These are phyloP conservation scores for Aspergillus fischeri DNA, from an alignment of 2,329 filamentous ascomycete species.

Conservation along the genomic window DNA sequence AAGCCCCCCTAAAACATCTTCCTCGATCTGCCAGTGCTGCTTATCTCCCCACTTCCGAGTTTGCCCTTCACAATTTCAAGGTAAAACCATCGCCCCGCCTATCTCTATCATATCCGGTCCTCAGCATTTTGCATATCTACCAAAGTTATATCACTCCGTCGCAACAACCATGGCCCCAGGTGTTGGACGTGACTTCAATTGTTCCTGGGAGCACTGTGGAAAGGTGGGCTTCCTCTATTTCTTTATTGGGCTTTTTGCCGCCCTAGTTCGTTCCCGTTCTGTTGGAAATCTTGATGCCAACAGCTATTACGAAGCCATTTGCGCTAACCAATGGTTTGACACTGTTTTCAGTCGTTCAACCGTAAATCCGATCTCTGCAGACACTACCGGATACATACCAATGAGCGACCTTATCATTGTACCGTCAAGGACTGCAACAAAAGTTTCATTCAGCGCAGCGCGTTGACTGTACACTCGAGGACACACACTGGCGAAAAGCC, in stretches of 20 bases:
- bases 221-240: conserved; percentile 33
- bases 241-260: not conserved
- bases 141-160: not conserved
- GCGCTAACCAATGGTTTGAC: not conserved
- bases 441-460: conserved; percentile 47
- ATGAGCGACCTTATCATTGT: conserved; percentile 46
- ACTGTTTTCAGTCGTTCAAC: conserved; percentile 41
- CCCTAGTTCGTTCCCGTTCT: not conserved
- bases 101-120: conserved; percentile 3
- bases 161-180: conserved; percentile 35
- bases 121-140: not conserved
- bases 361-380: conserved; percentile 46
- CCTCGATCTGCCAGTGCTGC: not conserved
- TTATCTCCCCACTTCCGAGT: not conserved
- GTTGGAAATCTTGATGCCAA: not conserved
- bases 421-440: conserved; percentile 43
- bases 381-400: conserved; percentile 47
- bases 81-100: not conserved
- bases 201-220: conserved; percentile 40
- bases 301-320: not conserved
- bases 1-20: not conserved
- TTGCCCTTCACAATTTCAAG: not conserved
- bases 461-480: conserved; percentile 44
- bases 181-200: conserved; percentile 41
- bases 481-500: conserved; percentile 45